Conservation (phyloP, 495 filamentous ascomycete species). For the Xylona heveae region DNA sequence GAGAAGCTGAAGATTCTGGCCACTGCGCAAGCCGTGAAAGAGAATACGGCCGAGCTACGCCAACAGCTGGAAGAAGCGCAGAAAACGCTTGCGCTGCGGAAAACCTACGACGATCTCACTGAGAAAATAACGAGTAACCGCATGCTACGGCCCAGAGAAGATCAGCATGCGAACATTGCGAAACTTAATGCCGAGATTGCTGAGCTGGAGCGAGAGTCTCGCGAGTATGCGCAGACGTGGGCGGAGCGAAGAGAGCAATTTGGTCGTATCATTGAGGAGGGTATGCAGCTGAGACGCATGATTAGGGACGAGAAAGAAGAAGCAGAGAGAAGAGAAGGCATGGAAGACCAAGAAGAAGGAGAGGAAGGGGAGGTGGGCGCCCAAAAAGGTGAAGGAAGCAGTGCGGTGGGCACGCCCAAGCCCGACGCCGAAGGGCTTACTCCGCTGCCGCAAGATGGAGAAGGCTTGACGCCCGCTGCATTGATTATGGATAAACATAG, state of each 20-base stretch:
- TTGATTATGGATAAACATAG: not conserved
- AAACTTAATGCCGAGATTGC: conserved; percentile 75
- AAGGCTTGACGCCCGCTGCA: not conserved
- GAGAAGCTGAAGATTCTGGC: conserved; percentile 57
- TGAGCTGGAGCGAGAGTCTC: conserved; percentile 66
- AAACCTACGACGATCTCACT: conserved; percentile 66
- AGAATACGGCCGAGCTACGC: conserved; percentile 51
- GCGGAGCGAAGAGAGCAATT: conserved; percentile 72
- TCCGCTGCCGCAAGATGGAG: conserved; percentile 16
- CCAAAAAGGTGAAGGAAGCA: conserved; percentile 20
- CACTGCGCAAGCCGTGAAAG: conserved; percentile 54
- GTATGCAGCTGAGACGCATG: conserved; percentile 58
- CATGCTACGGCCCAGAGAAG: conserved; percentile 57
- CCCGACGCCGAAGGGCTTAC: conserved; percentile 34
- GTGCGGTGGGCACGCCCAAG: conserved; percentile 25
- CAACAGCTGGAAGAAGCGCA: conserved; percentile 56
- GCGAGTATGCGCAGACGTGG: conserved; percentile 69
- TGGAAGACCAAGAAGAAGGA: conserved; percentile 51
- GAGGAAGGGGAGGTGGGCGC: conserved; percentile 42
- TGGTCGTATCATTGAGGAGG: conserved; percentile 75
- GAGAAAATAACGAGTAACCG: conserved; percentile 75
- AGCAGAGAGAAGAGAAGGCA: conserved; percentile 48
- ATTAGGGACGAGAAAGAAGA: conserved; percentile 97
- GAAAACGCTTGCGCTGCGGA: conserved; percentile 49
- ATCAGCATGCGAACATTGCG: conserved; percentile 54